Base-by-base conservation (phyloP, 2,329 filamentous ascomycete genomes). In the Laburnicola sp. region DNA sequence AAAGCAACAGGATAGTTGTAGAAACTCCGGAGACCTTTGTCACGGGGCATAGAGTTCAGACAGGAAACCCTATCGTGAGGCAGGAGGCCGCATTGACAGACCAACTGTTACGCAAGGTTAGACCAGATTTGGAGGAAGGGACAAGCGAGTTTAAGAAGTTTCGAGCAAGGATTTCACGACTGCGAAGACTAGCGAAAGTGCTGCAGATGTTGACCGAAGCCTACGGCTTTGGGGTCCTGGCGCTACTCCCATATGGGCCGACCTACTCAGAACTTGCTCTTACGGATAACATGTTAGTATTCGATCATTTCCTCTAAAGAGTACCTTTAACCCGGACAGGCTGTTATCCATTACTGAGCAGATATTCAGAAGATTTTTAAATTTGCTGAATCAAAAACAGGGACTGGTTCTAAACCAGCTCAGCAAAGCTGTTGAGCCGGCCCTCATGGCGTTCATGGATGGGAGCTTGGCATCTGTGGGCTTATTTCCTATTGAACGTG, bases 141-240 rank as follows among this genome's bases (percentile, higher is more conserved):
- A 32, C 2, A 6, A 32, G 25, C 16, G 16, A 30, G 16, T 28
- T 43, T 27, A 31, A 22, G 10, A 50, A 21, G 30, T 16, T 45
- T 35, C 23, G 51, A 27, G 16, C 7, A 35, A 23, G 44, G 25
- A 9, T 54, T 3, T 11, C 9, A 21, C 47, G 37, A n/a, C 22
- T 54, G 25, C 51, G 51, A 7, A 43, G 34, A 39, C 43, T 54
- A n/a, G 37, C 42, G 2, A 43, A 43, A 8, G 5, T 44, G 25
- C 27, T 50, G 23, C 25, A 10, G 28, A 36, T 43, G 21, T 54
- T 38, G 42, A 50, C 47, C 11, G 36, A 47, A 3, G 11, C 21
- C 7, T 54, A 50, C 25, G 47, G 51, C 4, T 39, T 48, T 54
- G 51, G 51, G 4, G 35, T 54, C 9, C 47, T 54, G 10, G 47